Evolutionary conservation across 31 red algal species (phyloP).

Genomic region (Bonnemaisonia californica): DNA sequence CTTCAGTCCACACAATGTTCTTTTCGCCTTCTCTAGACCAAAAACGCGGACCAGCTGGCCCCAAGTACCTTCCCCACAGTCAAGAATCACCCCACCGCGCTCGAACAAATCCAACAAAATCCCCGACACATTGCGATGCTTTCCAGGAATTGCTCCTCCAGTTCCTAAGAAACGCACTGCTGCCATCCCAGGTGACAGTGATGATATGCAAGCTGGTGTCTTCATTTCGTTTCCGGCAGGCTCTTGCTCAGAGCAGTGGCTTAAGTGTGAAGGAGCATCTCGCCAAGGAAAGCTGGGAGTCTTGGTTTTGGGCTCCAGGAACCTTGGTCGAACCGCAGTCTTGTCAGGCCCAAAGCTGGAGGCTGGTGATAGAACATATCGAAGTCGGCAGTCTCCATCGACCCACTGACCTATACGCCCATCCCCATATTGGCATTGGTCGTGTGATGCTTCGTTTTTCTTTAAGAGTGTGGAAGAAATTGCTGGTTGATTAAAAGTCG

Average conservation of each 20-base stretch:
- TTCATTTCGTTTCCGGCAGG: conserved; percentile 44
- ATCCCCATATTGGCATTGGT: conserved; percentile 1
- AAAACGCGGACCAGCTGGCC: conserved; percentile 90
- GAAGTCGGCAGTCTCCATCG: conserved; percentile 41
- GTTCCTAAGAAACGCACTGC: conserved; percentile 89
- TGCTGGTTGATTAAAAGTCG: neutral
- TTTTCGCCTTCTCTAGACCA: conserved; percentile 43
- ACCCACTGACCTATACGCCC: conserved; percentile 45
- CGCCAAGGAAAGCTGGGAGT: conserved; percentile 32
- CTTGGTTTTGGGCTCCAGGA: conserved; percentile 32
- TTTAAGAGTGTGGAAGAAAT: neutral
- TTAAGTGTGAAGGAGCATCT: conserved; percentile 11
- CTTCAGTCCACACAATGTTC: conserved; percentile 28
- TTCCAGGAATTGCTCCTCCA: conserved; percentile 81
- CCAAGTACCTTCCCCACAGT: conserved; percentile 96
- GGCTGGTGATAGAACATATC: conserved; percentile 54
- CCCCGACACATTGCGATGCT: conserved; percentile 88
- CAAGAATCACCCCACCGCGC: conserved; percentile 74
- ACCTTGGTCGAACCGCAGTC: conserved; percentile 55
- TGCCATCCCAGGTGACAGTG: conserved; percentile 24
- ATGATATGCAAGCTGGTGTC: conserved; percentile 39
- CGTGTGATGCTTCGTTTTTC: too few relatives aligned
- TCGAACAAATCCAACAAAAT: conserved; percentile 75
- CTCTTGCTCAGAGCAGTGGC: conserved; percentile 22
- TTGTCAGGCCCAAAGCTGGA: conserved; percentile 29